A percentile compares a stretch with the other conserved stretches of the same genome.
Conservation (phyloP, 2,329 filamentous ascomycete species). For the Thielaviopsis punctulata region DNA sequence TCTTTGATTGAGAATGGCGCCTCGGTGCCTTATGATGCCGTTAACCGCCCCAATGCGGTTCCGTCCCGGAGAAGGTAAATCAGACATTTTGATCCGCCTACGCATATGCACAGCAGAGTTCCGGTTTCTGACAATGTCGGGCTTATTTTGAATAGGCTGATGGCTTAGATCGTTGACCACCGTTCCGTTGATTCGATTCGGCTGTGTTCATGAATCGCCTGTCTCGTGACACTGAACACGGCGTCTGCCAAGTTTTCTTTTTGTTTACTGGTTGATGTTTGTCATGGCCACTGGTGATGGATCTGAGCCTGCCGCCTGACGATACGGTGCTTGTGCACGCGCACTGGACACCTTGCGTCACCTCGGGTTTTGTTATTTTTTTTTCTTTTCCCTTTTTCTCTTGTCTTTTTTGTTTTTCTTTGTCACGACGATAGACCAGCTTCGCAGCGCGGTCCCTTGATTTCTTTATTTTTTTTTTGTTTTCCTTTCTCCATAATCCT, state of each 20-base stretch:
- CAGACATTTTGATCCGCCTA: constrained; percentile 1
- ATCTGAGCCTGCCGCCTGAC: not conserved
- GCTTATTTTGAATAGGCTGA: constrained; percentile 10
- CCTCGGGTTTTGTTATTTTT: not conserved
- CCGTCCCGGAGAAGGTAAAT: constrained; percentile 25
- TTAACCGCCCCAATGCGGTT: constrained; percentile 30
- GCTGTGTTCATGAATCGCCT: not conserved
- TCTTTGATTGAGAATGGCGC: constrained; percentile 40
- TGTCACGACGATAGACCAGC: constrained; percentile 2
- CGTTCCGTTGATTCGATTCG: constrained; percentile 3
- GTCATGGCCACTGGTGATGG: no score
- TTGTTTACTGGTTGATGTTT: no score
- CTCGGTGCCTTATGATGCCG: constrained; percentile 32
- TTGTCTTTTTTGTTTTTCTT: constrained; percentile 1
- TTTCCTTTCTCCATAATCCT: constrained; percentile 9
- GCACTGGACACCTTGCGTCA: no score
- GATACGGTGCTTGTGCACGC: not conserved
- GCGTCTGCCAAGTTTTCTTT: no score
- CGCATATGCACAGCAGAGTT: constrained; percentile 8
- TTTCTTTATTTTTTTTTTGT: constrained; percentile 7
- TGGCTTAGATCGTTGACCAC: constrained; percentile 11
- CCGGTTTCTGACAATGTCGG: constrained; percentile 13
- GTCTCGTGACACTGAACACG: not conserved
- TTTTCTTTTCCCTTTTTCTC: constrained; percentile 1
- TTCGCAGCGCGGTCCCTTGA: not conserved